Conservation (phyloP, 169 alveolate genomes). For the Plasmodium ovale region DNA sequence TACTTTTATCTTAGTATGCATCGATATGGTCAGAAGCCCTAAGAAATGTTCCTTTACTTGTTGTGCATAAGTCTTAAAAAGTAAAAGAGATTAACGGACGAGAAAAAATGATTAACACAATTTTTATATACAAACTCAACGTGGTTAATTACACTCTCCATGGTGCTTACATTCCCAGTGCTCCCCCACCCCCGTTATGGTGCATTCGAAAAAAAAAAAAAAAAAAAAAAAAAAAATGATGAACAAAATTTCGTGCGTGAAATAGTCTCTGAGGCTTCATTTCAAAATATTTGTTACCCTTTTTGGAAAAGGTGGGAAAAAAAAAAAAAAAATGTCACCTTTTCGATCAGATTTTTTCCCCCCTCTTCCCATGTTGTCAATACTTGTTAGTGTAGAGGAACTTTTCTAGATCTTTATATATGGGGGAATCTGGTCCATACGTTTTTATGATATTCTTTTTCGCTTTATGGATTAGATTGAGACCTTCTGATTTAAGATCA, state of each 20-base stretch:
- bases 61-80: no score
- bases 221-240: neutral
- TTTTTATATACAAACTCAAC: neutral
- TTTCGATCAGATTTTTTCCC: no score
- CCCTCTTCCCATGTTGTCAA: neutral
- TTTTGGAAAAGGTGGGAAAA: no score
- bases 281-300: no score
- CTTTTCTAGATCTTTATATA: conserved; percentile 59
- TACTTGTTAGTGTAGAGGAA: conserved; percentile 65
- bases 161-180: neutral
- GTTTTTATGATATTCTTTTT: conserved; percentile 65
- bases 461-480: conserved; percentile 50
- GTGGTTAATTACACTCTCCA: neutral
- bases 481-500: conserved; percentile 50
- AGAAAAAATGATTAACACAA: neutral
- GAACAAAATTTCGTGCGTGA: neutral
- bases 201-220: neutral
- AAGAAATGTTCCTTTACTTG: no score
- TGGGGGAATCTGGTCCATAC: conserved; percentile 63
- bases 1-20: no score
- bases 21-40: no score
- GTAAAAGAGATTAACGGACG: no score
- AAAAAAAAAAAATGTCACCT: no score
- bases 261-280: neutral
- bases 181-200: neutral